Conservation (phyloP, 1,284 basidiomycete species). For the Ceratobasidium sp. region DNA sequence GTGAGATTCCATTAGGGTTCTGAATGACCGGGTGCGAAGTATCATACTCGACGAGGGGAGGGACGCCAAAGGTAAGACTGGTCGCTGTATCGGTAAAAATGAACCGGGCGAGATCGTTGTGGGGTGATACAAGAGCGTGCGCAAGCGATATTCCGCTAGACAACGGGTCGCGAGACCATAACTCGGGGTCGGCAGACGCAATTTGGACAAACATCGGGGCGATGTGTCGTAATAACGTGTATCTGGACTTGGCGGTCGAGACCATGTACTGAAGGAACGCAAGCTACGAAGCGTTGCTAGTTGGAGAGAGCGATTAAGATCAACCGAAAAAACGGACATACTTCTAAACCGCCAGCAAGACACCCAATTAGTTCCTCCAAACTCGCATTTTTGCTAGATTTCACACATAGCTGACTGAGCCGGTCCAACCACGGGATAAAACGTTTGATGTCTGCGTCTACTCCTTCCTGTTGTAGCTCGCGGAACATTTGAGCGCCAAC, state of each 20-base stretch:
- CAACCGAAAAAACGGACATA: background rate
- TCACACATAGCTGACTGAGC: background rate
- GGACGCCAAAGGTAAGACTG: background rate
- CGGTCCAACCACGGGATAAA: conserved; percentile 1
- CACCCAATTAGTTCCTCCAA: background rate
- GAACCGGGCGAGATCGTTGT: background rate
- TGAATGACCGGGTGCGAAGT: background rate
- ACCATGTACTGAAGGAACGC: background rate
- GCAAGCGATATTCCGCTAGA: conserved; percentile 7
- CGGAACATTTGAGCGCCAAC: conserved; percentile 1
- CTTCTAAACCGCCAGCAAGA: background rate
- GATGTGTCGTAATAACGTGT: background rate
- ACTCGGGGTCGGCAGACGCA: background rate
- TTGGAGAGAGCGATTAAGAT: background rate
- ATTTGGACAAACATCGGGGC: background rate
- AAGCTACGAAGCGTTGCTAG: background rate
- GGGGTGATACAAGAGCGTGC: background rate
- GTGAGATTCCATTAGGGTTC: too few relatives aligned
- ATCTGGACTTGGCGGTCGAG: background rate
- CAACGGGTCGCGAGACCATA: background rate
- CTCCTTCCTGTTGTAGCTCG: background rate
- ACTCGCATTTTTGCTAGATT: background rate
- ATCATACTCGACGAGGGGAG: conserved; percentile 3
- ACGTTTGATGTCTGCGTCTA: background rate
- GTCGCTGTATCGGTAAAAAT: background rate